Evolutionary conservation across 2,329 filamentous ascomycete genomes (phyloP).

Genomic region (Rutstroemia sp.): DNA sequence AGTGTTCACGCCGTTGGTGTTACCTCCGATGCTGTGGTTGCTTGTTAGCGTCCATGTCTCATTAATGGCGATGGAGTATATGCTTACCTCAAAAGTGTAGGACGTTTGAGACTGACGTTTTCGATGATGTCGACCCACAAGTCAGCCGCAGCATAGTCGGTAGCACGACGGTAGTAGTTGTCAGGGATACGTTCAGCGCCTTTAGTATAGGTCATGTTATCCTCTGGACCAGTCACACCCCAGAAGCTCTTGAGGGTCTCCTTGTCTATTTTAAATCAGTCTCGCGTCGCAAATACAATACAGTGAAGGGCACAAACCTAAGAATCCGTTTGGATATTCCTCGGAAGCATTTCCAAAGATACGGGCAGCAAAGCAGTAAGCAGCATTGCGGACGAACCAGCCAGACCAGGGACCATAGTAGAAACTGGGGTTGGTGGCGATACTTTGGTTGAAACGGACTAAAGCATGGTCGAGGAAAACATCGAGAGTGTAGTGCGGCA

Average conservation of each 20-base stretch:
- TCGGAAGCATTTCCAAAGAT: not conserved
- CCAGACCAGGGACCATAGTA: slow-evolving; percentile 25
- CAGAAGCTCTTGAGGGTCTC: slow-evolving; percentile 21
- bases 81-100: not conserved
- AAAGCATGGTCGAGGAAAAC: not conserved
- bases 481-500: not conserved
- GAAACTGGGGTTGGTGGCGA: slow-evolving; percentile 27
- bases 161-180: slow-evolving; percentile 5
- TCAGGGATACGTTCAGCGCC: slow-evolving; percentile 8
- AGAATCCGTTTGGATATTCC: not conserved
- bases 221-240: slow-evolving; percentile 16
- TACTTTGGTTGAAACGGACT: slow-evolving; percentile 17
- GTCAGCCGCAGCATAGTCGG: not conserved
- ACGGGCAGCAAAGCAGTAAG: slow-evolving; percentile 9
- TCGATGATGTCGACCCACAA: not conserved
- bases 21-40: not conserved
- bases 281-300: slow-evolving; percentile 13
- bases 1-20: slow-evolving; percentile 30
- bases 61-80: not conserved
- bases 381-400: slow-evolving; percentile 20
- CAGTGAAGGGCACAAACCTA: not conserved
- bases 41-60: not conserved
- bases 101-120: not conserved
- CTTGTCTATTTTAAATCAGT: slow-evolving; percentile 25
- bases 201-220: slow-evolving; percentile 6